Evolutionary conservation across 2,329 filamentous ascomycete species (phyloP).

Genomic region (Nannizziopsis barbatae): DNA sequence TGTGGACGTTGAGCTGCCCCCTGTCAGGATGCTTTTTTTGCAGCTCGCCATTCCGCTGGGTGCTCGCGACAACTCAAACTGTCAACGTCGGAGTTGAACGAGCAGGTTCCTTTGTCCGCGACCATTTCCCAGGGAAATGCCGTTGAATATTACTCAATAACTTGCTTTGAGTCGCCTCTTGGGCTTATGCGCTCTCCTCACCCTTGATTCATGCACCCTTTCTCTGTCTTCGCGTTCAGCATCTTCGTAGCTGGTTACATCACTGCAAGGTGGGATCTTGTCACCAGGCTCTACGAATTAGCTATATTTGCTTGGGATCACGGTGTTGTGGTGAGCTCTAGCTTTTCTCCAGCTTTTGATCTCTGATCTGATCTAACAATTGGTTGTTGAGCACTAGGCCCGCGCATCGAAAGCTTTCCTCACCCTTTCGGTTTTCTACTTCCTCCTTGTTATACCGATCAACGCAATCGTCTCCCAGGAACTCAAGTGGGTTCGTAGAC

Average conservation of each 20-base stretch:
- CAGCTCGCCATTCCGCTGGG: background rate
- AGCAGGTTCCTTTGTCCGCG: background rate
- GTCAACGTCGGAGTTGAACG: background rate
- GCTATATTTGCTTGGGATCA: slow-evolving; percentile 97
- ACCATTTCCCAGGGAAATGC: background rate
- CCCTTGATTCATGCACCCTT: slow-evolving; percentile 72
- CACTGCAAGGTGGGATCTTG: slow-evolving; percentile 96
- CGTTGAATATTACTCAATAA: background rate
- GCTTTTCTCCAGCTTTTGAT: background rate
- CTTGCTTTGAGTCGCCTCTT: background rate
- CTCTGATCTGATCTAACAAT: slow-evolving; percentile 1
- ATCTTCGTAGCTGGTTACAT: slow-evolving; percentile 99
- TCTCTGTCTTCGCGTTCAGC: slow-evolving; percentile 86
- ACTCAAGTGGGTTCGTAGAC: slow-evolving; percentile 58
- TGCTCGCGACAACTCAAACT: background rate
- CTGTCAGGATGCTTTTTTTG: too few species aligned
- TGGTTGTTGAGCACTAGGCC: slow-evolving; percentile 43
- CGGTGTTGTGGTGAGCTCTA: slow-evolving; percentile 70
- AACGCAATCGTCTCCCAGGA: slow-evolving; percentile 72
- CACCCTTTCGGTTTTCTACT: slow-evolving; percentile 71
- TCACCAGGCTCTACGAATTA: slow-evolving; percentile 92
- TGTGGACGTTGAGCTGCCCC: too few species aligned
- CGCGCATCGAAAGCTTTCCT: slow-evolving; percentile 77
- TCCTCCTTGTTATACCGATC: slow-evolving; percentile 71
- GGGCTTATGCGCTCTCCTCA: slow-evolving; percentile 25